These are phyloP conservation scores for Saccharum officinarum DNA, from an alignment of 176 grass and related monocot species.

Conservation along the genomic window DNA sequence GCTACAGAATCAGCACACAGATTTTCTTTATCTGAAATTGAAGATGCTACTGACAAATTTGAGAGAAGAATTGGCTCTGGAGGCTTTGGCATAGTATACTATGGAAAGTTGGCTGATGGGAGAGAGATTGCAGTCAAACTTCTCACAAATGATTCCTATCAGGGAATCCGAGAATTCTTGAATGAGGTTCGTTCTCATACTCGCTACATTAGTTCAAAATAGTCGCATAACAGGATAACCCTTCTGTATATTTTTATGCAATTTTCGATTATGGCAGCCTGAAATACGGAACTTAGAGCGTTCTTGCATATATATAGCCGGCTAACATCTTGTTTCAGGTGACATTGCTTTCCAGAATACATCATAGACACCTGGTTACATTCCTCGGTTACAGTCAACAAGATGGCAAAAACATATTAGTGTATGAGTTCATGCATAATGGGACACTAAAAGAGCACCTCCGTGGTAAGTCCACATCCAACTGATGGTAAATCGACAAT, in stretches of 20 bases:
- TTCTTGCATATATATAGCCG: not conserved
- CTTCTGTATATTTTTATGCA: not conserved
- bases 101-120: conserved; percentile 82
- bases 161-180: conserved; percentile 88
- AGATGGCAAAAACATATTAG: conserved; percentile 92
- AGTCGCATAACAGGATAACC: not conserved
- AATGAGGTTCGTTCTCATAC: conserved; percentile 65
- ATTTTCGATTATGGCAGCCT: not conserved
- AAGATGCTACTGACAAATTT: conserved; percentile 81
- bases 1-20: conserved; percentile 77
- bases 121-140: conserved; percentile 96
- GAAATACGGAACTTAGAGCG: not conserved
- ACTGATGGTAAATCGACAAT: conserved; percentile 12
- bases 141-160: conserved; percentile 87
- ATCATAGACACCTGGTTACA: conserved; percentile 88
- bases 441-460: conserved; percentile 90
- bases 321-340: conserved; percentile 60
- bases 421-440: conserved; percentile 98
- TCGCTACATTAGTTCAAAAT: not conserved
- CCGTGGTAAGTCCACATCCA: conserved; percentile 54
- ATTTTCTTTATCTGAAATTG: conserved; percentile 90
- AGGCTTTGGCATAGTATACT: conserved; percentile 96
- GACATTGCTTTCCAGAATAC: conserved; percentile 92
- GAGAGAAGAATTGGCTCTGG: conserved; percentile 86
- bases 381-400: conserved; percentile 97